Percentiles rank a stretch among this genome's conserved stretches.
Conservation (phyloP, 768 basidiomycete species). For the Amanita inopinata region DNA sequence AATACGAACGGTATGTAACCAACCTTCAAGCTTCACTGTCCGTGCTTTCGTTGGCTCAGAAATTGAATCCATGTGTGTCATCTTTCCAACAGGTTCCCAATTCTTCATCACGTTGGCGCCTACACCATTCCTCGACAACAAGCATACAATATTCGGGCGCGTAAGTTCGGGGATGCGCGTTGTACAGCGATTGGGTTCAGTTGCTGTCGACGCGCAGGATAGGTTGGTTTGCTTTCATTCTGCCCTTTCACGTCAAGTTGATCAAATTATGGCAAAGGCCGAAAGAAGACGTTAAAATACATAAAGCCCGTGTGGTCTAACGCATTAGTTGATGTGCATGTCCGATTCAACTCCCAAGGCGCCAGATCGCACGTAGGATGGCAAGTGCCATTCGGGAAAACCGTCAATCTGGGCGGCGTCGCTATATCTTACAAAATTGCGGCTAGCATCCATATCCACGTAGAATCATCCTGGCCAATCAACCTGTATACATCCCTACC, state of each 20-base stretch:
- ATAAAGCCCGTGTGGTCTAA: slow-evolving; percentile 51
- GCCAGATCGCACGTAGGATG: too few relatives aligned
- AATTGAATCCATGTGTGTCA: slow-evolving; percentile 3
- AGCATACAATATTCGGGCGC: slow-evolving; percentile 87
- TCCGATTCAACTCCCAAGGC: neutral
- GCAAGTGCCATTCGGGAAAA: too few relatives aligned
- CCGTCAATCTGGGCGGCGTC: too few relatives aligned
- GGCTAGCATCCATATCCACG: too few relatives aligned
- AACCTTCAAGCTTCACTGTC: too few relatives aligned
- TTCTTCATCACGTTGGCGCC: slow-evolving; percentile 86
- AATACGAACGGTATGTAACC: slow-evolving; percentile 62
- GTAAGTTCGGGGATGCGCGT: slow-evolving; percentile 89
- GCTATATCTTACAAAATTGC: too few relatives aligned
- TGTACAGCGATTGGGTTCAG: slow-evolving; percentile 83
- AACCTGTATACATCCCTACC: too few relatives aligned
- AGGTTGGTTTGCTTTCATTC: slow-evolving; percentile 37
- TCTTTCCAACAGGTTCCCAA: slow-evolving; percentile 63
- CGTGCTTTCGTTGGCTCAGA: too few relatives aligned
- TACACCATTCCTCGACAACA: slow-evolving; percentile 76
- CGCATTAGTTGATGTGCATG: neutral
- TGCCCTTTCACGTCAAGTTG: slow-evolving; percentile 4
- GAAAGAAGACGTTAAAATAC: slow-evolving; percentile 80
- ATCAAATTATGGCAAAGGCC: slow-evolving; percentile 28
- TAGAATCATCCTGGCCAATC: too few relatives aligned
- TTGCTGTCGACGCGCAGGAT: slow-evolving; percentile 83